phyloP scores from a whole-genome alignment of 139 green algal genomes.

The Micractinium sp. region DNA sequence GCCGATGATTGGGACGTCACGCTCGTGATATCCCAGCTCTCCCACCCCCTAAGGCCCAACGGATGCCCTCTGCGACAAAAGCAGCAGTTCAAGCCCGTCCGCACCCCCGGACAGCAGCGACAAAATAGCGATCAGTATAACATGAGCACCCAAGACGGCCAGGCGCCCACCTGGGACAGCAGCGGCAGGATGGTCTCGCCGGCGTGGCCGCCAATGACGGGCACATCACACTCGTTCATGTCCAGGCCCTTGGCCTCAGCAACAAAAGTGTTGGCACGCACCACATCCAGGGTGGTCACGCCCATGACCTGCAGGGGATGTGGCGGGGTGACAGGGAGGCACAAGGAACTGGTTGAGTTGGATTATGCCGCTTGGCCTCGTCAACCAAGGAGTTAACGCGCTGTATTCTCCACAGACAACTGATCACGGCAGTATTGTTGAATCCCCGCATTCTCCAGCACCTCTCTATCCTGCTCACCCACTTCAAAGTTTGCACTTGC shows the following conservation, averaged over 20 bases:
- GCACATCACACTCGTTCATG: slow-evolving; percentile 86
- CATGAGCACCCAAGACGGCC: not conserved
- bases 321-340: not conserved
- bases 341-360: too few relatives aligned
- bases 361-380: too few relatives aligned
- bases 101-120: too few relatives aligned
- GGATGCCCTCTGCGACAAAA: slow-evolving; percentile 74
- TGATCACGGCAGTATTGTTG: too few relatives aligned
- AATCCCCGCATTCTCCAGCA: too few relatives aligned
- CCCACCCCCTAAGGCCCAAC: too few relatives aligned
- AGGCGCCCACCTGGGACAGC: slow-evolving; percentile 89
- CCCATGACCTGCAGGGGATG: slow-evolving; percentile 46
- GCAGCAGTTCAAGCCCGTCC: too few relatives aligned
- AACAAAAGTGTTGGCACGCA: slow-evolving; percentile 82
- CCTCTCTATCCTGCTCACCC: too few relatives aligned
- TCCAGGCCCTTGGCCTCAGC: slow-evolving; percentile 70
- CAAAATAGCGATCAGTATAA: too few relatives aligned
- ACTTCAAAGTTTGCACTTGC: too few relatives aligned
- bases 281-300: slow-evolving; percentile 91
- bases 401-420: too few relatives aligned
- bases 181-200: slow-evolving; percentile 98
- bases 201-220: slow-evolving; percentile 97
- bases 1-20: slow-evolving; percentile 96
- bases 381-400: too few relatives aligned
- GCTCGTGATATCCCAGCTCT: slow-evolving; percentile 75